Evolutionary conservation across 2,329 filamentous ascomycete species (phyloP), one percentile per base, ranked within the genome.

Genomic region (Scytalidium lignicola): DNA sequence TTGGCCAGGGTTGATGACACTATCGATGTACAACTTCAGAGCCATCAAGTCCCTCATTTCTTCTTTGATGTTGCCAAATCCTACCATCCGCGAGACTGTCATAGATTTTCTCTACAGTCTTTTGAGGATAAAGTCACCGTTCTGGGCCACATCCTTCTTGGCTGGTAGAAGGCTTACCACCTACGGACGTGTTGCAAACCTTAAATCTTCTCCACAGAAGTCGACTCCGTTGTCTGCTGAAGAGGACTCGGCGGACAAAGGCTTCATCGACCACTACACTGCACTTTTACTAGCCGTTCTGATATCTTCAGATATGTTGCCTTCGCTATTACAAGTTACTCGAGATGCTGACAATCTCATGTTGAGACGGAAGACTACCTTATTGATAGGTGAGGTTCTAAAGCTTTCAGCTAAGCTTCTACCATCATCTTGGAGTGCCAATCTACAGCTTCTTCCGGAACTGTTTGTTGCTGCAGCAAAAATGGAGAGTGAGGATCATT

Each of bases 111-210:
- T 99, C 17, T 96, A 95, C 61, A 76, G 77, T 0, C 65, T 85
- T 2, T 69, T 99, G 46, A 83, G 92, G 29, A 96, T 99, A 63
- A 97, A 97, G 59, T 86, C 91, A 51, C 83, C 93, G 41, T 85
- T 90, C 8, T 99, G 93, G 93, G 95, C 93, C 7, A 91, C 90
- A 0, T 95, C 92, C 0, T 99, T 96, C 65, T 78, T 99, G 43
- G 93, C 95, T 29, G 95, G 93, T 7, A 82, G 93, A 56, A 79
- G 95, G 51, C 74, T 99, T 43, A 99, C 95, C 1, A 99, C 93
- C 0, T 99, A 99, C 65, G 92, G 91, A n/a, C 81, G 95, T 59
- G 91, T 97, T 32, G 84, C 90, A 7, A 93, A 90, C 52, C 72
- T 97, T 46, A 90, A 88, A 57, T 76, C 83, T 22, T 67, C 70